Base-by-base conservation (phyloP, 2,329 filamentous ascomycete species). In the Fusarium domesticum region DNA sequence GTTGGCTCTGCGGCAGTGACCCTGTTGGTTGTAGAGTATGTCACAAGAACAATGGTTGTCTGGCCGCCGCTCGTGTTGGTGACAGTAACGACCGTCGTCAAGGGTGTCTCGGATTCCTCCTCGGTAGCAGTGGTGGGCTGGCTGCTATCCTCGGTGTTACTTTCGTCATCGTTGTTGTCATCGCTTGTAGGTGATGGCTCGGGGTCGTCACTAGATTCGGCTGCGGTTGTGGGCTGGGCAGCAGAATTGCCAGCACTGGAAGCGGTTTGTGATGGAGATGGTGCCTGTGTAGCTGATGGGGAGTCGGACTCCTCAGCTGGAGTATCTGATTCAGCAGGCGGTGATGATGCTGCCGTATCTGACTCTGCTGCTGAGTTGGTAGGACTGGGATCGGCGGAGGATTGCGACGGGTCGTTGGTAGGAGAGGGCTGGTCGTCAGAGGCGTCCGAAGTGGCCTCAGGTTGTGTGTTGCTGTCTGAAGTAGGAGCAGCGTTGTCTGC, bases 1-100 rank as follows among this genome's bases (percentile, higher is more conserved):
- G 62, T 46, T 16, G 40, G 18, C 5, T 51, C 32, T 5, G 46
- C 30, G 23, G 34, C 32, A n/a, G 40, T 42, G 25, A 48, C 45
- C 15, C 39, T 20, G 17, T 49, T 49, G 6, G 53, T 63, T 6
- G 48, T 57, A 19, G 62, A 56, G 14, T 51, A 51, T 6, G 58
- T 64, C 28, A 68, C 53, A 6, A 64, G 34, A 16, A 62, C 45
- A 15, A 59, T 39, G 19, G 49, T 58, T 14, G 62, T 65, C 25
- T 46, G 39, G 18, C 41, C 45, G 18, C 46, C 46, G 6, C 48
- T 46, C 37, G 45, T 56, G 30, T 55, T 53, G 8, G 55, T 59
- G 4, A 63, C 50, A 14, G 54, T 62, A n/a, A 62, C 35, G 3
- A 62, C 39, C 2, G 59, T 53, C 7, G 53, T 47, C n/a, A 48